phyloP scores from a whole-genome alignment of 2,329 filamentous ascomycete species.

The Xylariaceae sp. region DNA sequence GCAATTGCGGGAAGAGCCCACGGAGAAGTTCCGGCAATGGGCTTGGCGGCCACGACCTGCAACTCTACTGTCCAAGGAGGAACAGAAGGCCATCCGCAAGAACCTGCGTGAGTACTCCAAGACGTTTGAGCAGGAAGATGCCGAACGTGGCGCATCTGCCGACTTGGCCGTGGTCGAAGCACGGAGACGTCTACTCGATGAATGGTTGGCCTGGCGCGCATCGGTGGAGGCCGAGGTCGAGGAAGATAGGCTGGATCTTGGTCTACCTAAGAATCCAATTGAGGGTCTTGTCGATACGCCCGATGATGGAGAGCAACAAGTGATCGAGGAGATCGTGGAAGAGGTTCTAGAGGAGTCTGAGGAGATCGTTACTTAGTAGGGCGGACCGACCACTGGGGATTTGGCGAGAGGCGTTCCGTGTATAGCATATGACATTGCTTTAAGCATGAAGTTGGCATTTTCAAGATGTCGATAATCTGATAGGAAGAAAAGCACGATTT shows the following conservation, averaged over 20 bases:
- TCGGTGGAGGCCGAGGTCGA: slow-evolving; percentile 65
- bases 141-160: slow-evolving; percentile 86
- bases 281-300: slow-evolving; percentile 57
- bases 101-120: slow-evolving; percentile 96
- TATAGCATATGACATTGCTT: slow-evolving; percentile 17
- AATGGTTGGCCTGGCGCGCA: slow-evolving; percentile 85
- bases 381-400: neutral
- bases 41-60: slow-evolving; percentile 88
- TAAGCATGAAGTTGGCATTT: slow-evolving; percentile 1
- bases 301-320: slow-evolving; percentile 64
- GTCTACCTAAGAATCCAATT: slow-evolving; percentile 61
- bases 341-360: slow-evolving; percentile 84
- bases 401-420: slow-evolving; percentile 21
- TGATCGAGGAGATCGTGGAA: slow-evolving; percentile 85
- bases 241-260: slow-evolving; percentile 66
- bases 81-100: slow-evolving; percentile 97
- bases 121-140: slow-evolving; percentile 91
- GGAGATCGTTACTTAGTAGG: slow-evolving; percentile 52
- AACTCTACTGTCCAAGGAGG: slow-evolving; percentile 90
- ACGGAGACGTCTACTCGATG: slow-evolving; percentile 73
- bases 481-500: too few relatives aligned
- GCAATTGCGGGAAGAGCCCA: slow-evolving; percentile 80
- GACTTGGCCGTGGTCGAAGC: slow-evolving; percentile 91
- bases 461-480: too few relatives aligned
- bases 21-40: slow-evolving; percentile 98